A percentile compares a stretch with the other conserved stretches of the same genome.
Conservation (phyloP, 371 early-diverging fungal species). For the Mortierella polycephala region DNA sequence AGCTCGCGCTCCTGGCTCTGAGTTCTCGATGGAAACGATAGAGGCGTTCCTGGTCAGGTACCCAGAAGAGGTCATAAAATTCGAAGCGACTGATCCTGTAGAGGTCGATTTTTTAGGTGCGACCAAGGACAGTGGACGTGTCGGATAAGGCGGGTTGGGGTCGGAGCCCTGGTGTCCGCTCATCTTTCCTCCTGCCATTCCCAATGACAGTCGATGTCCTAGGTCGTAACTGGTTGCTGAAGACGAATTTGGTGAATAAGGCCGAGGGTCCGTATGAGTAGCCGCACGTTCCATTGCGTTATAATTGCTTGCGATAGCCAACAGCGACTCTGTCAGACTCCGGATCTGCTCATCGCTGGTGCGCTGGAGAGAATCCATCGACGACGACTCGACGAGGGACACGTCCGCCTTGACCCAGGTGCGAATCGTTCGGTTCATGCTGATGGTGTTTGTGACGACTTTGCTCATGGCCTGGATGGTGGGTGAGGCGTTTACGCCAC, state of each 20-base stretch:
- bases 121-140: conserved; percentile 21
- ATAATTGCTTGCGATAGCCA: conserved; percentile 15
- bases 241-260: neutral
- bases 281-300: neutral
- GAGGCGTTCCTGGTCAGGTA: conserved; percentile 20
- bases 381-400: conserved; percentile 32
- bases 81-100: conserved; percentile 7
- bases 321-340: conserved; percentile 38
- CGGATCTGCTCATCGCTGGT: conserved; percentile 51
- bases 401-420: conserved; percentile 44
- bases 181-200: conserved; percentile 12
- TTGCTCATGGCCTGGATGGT: conserved; percentile 29
- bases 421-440: conserved; percentile 45
- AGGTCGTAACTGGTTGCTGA: neutral
- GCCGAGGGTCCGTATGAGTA: neutral
- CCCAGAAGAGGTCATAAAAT: conserved; percentile 23
- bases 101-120: conserved; percentile 5
- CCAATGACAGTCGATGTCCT: conserved; percentile 24
- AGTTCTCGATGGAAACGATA: conserved; percentile 1
- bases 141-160: conserved; percentile 8
- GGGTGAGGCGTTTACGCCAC: neutral
- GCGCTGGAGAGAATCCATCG: conserved; percentile 38
- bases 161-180: conserved; percentile 7
- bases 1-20: neutral
- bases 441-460: conserved; percentile 31